Evolutionary conservation across 1,284 basidiomycete species (phyloP).

Genomic region (Chalciporus piperatoides): DNA sequence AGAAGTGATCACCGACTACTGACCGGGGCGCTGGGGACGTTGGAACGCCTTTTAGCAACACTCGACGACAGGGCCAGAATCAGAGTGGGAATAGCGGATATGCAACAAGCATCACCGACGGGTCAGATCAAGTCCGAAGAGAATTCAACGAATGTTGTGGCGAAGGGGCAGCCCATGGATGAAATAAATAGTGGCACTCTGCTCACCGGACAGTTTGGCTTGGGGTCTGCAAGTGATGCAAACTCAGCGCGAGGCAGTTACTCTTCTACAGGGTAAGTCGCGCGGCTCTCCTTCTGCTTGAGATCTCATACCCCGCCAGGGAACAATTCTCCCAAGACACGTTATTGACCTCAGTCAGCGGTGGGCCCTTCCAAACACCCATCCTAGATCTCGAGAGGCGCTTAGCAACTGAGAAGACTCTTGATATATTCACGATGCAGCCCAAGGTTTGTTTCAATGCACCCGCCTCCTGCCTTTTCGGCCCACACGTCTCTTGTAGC

Average conservation of each 20-base stretch:
- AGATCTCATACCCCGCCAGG: conserved; percentile 31
- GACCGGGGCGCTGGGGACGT: conserved; percentile 74
- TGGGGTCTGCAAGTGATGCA: conserved; percentile 39
- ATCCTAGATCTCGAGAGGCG: conserved; percentile 78
- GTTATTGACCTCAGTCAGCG: conserved; percentile 49
- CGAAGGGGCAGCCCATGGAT: conserved; percentile 17
- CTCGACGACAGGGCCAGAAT: conserved; percentile 58
- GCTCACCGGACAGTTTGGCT: conserved; percentile 30
- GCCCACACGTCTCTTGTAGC: conserved; percentile 42
- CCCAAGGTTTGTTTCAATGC: conserved; percentile 64
- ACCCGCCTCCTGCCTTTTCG: neutral
- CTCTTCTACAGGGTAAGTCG: conserved; percentile 53
- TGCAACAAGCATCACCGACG: conserved; percentile 20
- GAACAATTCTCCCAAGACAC: conserved; percentile 61
- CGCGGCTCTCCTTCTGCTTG: conserved; percentile 3
- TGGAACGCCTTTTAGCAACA: conserved; percentile 70
- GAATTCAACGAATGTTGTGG: conserved; percentile 43
- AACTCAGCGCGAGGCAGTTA: conserved; percentile 51
- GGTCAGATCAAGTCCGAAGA: conserved; percentile 45
- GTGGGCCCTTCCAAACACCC: conserved; percentile 50
- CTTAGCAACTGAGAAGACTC: conserved; percentile 73
- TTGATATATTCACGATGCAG: conserved; percentile 97
- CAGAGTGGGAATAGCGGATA: conserved; percentile 35
- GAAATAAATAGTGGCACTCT: conserved; percentile 8
- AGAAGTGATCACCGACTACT: conserved; percentile 85